A percentile compares a stretch with the other conserved stretches of the same genome.
These are phyloP conservation scores for Solanum bulbocastanum DNA, from an alignment of 257 asterid genomes.

Conservation along the genomic window DNA sequence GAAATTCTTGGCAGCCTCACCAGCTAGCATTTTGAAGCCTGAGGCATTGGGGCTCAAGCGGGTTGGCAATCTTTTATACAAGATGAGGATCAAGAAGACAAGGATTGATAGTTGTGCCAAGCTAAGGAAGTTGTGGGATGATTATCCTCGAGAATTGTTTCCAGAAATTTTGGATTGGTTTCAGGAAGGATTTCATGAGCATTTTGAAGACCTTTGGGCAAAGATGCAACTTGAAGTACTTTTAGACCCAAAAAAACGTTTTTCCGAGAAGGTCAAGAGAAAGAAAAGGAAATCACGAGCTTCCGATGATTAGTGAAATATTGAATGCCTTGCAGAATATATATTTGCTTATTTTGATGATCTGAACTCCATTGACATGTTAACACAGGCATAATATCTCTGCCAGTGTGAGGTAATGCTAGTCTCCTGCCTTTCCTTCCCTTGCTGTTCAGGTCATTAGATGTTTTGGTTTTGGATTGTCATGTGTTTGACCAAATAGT, in stretches of 20 bases:
- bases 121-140: conserved; percentile 44
- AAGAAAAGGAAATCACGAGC: conserved; percentile 13
- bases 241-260: conserved; percentile 24
- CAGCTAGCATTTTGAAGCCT: conserved; percentile 60
- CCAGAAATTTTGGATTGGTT: conserved; percentile 63
- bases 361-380: background rate
- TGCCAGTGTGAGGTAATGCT: background rate
- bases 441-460: background rate
- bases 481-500: background rate
- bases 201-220: conserved; percentile 43
- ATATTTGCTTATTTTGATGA: background rate
- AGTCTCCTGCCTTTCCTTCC: background rate
- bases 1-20: conserved; percentile 55
- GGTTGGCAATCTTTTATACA: conserved; percentile 51
- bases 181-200: conserved; percentile 38
- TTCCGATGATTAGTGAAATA: background rate
- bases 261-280: conserved; percentile 19
- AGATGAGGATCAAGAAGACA: conserved; percentile 27
- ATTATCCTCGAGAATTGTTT: conserved; percentile 32
- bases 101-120: conserved; percentile 43
- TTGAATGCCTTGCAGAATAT: background rate
- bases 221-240: conserved; percentile 33
- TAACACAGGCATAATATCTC: background rate
- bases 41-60: conserved; percentile 60
- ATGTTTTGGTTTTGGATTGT: background rate